Base-by-base conservation (phyloP, 495 filamentous ascomycete genomes). In the Aspergillus asperescens region DNA sequence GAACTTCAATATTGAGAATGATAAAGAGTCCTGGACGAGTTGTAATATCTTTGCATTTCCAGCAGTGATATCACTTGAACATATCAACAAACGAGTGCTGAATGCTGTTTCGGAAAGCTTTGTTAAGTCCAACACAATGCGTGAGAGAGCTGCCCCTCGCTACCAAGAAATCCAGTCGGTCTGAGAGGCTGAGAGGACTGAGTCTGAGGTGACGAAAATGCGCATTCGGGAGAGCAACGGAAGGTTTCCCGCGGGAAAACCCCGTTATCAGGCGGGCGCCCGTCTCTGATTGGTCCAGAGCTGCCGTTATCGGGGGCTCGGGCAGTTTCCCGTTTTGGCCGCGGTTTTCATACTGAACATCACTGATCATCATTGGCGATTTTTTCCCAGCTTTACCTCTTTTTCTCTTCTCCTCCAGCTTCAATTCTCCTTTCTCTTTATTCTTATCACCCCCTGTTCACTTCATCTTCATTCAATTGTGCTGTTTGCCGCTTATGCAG, bases 341-440 rank as follows among this genome's bases (percentile, higher is more conserved):
- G 57, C 57, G 57, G 57, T 56, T 39, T 56, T 49, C 50, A 37
- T 54, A 39, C n/a, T n/a, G n/a, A n/a, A n/a, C 42, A 25, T 38
- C 32, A 40, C 22, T 38, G 7, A n/a, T 35, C 18, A 13, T 28
- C 38, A 19, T 13, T 22, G 44, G 9, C 39, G 18, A 28, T 19
- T 25, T 53, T 41, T 43, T 49, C 32, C 29, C 25, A 9, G 25
- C 25, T 45, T 23, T 32, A 59, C 54, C 40, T 56, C 48, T 63
- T 52, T 56, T 61, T 40, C 50, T 70, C 69, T 71, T 52, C 43
- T 55, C 62, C 54, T 37, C 62, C 56, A 50, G 46, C 51, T 58
- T 55, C 54, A 35, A 34, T 28, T 32, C 18, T 39, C 37, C 34
- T 50, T 27, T 27, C 20, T 27, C 25, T 44, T 39, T 51, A 32